These are phyloP conservation scores for Chimonanthus salicifolius DNA, from an alignment of 164 flowering plant genomes.

Conservation along the genomic window DNA sequence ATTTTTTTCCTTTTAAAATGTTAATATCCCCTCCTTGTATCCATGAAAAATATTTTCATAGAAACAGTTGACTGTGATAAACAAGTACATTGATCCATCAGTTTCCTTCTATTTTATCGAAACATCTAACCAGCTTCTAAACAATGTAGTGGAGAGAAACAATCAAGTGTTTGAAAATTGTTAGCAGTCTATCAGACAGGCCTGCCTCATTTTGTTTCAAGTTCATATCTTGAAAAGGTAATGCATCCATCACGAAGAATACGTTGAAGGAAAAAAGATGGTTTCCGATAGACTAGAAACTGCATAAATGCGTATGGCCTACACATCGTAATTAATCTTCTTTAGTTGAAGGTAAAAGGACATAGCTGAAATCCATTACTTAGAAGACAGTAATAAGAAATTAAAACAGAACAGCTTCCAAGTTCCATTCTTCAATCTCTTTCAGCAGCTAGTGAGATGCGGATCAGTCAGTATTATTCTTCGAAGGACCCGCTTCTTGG, in stretches of 20 bases:
- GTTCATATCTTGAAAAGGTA: background rate
- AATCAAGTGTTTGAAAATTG: background rate
- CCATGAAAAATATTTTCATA: too few species aligned
- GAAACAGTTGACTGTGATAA: background rate
- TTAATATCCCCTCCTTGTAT: too few species aligned
- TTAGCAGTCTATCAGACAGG: background rate
- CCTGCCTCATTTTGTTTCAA: background rate
- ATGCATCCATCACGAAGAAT: background rate
- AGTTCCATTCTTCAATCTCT: background rate
- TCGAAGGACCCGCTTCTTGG: too few species aligned
- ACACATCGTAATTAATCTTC: background rate
- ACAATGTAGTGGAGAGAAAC: background rate
- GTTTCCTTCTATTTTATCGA: background rate
- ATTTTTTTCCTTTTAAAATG: too few species aligned
- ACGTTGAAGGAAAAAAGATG: background rate
- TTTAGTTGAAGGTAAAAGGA: background rate
- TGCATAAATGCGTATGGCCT: background rate
- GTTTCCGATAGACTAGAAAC: background rate
- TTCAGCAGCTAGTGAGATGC: too few species aligned
- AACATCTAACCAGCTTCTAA: background rate
- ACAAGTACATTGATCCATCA: background rate
- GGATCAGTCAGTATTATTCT: too few species aligned
- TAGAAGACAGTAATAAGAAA: background rate
- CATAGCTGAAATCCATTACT: background rate
- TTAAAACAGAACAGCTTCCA: background rate